A percentile compares a stretch with the other conserved stretches of the same genome.
These are phyloP conservation scores for Citrus inodora DNA, from an alignment of 345 rosid species.

Conservation along the genomic window DNA sequence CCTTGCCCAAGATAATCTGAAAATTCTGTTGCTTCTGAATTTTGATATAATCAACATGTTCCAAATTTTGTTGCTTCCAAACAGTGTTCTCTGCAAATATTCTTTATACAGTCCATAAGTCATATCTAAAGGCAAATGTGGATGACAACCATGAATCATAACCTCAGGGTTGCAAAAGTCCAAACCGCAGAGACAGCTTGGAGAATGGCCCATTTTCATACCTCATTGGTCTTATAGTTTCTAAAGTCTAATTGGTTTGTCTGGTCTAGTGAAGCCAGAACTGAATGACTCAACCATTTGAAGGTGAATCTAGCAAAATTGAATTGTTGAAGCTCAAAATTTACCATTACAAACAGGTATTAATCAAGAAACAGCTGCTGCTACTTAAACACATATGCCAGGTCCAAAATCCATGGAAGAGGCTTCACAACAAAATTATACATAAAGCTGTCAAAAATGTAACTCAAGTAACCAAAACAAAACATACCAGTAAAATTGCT, in stretches of 20 bases:
- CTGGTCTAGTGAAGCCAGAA: neutral
- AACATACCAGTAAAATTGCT: slow-evolving; percentile 82
- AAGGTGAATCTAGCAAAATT: neutral
- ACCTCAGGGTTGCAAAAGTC: neutral
- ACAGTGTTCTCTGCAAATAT: too few species aligned
- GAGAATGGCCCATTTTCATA: neutral
- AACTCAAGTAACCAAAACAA: neutral
- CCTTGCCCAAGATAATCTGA: too few species aligned
- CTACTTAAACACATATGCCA: neutral
- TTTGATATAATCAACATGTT: too few species aligned
- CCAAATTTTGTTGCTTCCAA: too few species aligned
- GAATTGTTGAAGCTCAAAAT: neutral
- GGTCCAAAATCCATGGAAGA: too few species aligned
- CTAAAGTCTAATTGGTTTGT: neutral
- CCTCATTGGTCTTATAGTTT: neutral
- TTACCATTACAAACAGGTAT: neutral
- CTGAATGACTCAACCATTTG: neutral
- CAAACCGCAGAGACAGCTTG: neutral
- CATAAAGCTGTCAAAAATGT: neutral
- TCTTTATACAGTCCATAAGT: too few species aligned
- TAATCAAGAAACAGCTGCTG: neutral
- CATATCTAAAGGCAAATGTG: neutral
- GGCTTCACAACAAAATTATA: neutral
- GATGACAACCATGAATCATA: neutral
- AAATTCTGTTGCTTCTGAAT: too few species aligned